phyloP scores from a whole-genome alignment of 1,284 basidiomycete species.

The Cryptococcus deneoformans region DNA sequence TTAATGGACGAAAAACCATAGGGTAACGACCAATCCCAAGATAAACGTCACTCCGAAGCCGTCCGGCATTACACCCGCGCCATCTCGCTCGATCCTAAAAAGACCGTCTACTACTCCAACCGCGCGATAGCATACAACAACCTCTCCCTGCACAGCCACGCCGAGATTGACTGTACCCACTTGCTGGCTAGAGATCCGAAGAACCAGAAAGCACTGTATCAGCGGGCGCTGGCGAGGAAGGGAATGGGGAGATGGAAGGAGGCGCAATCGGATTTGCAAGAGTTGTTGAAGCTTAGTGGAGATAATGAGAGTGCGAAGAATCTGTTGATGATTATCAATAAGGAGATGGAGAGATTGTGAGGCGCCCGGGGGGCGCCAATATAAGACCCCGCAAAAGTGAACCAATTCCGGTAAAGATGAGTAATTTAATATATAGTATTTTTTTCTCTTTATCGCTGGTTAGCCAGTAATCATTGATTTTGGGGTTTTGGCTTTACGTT shows the following conservation, averaged over 20 bases:
- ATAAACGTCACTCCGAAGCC: conserved; percentile 33
- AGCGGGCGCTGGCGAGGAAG: conserved; percentile 43
- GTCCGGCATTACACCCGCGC: conserved; percentile 48
- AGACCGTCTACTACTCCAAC: conserved; percentile 50
- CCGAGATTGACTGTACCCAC: conserved; percentile 46
- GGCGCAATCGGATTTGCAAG: conserved; percentile 42
- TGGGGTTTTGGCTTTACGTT: too few species aligned
- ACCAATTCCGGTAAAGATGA: too few species aligned
- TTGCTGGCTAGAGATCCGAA: conserved; percentile 43
- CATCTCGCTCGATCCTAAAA: conserved; percentile 48
- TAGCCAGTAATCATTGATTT: too few species aligned
- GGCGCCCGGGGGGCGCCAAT: too few species aligned
- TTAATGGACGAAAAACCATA: conserved; percentile 7
- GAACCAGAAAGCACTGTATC: conserved; percentile 49
- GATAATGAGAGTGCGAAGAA: conserved; percentile 41
- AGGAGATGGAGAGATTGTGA: conserved; percentile 11
- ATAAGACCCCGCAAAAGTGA: too few species aligned
- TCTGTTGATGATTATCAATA: conserved; percentile 31
- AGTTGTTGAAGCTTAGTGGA: conserved; percentile 33
- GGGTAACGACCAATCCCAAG: conserved; percentile 45
- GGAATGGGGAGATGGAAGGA: conserved; percentile 43
- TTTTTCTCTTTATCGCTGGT: too few species aligned
- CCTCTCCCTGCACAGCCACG: conserved; percentile 37
- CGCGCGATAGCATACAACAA: conserved; percentile 49
- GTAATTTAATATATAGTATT: too few species aligned